phyloP scores from a whole-genome alignment of 2,329 filamentous ascomycete genomes.

The Coniochaeta hoffmannii region DNA sequence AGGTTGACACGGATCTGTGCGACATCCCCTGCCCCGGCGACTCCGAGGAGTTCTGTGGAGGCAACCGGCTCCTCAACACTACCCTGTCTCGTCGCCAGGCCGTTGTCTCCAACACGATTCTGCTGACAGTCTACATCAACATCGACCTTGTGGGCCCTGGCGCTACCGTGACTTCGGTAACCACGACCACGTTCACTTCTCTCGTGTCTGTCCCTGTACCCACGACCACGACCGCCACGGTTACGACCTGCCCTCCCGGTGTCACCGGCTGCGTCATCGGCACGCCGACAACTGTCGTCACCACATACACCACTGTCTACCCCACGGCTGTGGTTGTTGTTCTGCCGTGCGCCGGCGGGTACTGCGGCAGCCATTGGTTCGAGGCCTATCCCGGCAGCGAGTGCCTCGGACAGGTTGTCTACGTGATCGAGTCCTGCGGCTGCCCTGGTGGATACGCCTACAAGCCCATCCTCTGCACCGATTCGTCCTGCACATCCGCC shows the following conservation, averaged over 20 bases:
- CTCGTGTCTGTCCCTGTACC: background rate
- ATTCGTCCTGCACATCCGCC: background rate
- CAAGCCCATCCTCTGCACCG: background rate
- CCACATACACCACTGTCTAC: background rate
- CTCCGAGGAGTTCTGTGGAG: background rate
- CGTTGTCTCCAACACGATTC: background rate
- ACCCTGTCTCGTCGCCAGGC: background rate
- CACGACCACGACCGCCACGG: background rate
- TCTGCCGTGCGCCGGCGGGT: background rate
- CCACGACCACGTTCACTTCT: background rate
- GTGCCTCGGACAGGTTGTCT: background rate
- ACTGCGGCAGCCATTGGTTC: background rate
- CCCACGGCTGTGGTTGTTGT: background rate
- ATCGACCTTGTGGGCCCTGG: background rate
- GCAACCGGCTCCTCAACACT: background rate
- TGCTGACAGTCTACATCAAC: constrained; percentile 2
- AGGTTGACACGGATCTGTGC: background rate
- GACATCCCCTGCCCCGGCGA: constrained; percentile 1
- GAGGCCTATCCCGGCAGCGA: background rate
- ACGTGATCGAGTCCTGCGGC: background rate
- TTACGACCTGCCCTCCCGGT: background rate
- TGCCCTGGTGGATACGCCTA: background rate
- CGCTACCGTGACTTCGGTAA: background rate
- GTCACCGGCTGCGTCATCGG: background rate
- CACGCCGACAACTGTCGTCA: background rate